These are phyloP conservation scores for Leccinum ponderosum DNA, from an alignment of 1,284 basidiomycete species.

Conservation along the genomic window DNA sequence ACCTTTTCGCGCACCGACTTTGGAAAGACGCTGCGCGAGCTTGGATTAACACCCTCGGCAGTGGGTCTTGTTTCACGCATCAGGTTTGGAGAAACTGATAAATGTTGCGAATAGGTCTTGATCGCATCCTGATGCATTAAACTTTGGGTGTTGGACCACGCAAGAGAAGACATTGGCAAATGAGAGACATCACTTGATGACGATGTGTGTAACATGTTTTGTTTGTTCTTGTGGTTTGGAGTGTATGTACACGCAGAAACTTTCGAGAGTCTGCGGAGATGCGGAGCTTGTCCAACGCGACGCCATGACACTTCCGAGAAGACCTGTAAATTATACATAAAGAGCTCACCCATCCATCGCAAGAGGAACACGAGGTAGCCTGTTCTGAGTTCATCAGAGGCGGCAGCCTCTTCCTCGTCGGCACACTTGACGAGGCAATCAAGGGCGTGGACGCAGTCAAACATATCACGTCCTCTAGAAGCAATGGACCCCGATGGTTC, in stretches of 20 bases:
- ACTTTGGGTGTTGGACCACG: not conserved
- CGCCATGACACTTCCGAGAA: too few relatives aligned
- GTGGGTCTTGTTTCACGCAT: conserved; percentile 40
- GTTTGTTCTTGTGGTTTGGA: too few relatives aligned
- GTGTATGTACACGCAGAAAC: not conserved
- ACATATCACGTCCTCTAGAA: too few relatives aligned
- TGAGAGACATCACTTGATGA: not conserved
- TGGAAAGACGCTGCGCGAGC: conserved; percentile 64
- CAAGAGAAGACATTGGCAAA: not conserved
- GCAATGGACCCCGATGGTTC: too few relatives aligned
- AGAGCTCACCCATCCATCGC: too few relatives aligned
- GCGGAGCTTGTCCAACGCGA: too few relatives aligned
- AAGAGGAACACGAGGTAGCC: too few relatives aligned
- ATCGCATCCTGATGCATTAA: conserved; percentile 41
- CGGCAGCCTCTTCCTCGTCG: too few relatives aligned
- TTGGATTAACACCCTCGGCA: conserved; percentile 79
- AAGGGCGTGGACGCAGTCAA: too few relatives aligned
- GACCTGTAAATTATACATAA: too few relatives aligned
- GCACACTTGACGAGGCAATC: too few relatives aligned
- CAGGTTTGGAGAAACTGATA: not conserved
- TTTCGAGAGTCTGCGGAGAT: not conserved
- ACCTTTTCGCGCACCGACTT: conserved; percentile 64
- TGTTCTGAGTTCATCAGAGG: too few relatives aligned
- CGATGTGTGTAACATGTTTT: not conserved
- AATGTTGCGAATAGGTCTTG: conserved; percentile 42